phyloP scores from a whole-genome alignment of 176 grass and related monocot genomes.

The Triticum dicoccoides region DNA sequence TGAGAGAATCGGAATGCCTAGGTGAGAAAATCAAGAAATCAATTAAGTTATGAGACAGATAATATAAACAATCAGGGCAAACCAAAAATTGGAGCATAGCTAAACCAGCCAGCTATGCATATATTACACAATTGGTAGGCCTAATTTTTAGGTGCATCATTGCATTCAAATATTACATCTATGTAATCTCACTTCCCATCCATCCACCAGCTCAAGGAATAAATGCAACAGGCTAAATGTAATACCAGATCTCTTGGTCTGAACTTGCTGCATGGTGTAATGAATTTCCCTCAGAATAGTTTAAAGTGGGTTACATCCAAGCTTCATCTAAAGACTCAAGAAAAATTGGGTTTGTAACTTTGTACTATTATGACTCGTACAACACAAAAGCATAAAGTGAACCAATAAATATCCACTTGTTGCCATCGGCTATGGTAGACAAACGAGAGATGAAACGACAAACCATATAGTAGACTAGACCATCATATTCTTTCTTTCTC shows the following conservation, averaged over 20 bases:
- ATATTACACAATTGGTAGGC: background rate
- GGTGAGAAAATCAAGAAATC: background rate
- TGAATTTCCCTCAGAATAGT: background rate
- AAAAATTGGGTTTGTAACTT: background rate
- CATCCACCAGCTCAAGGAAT: background rate
- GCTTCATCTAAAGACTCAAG: background rate
- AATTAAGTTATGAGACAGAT: constrained; percentile 12
- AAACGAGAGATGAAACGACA: background rate
- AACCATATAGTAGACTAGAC: background rate
- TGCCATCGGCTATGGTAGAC: background rate
- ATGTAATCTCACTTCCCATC: background rate
- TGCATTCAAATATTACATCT: background rate
- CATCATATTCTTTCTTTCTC: background rate
- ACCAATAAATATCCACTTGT: background rate
- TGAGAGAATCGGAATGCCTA: constrained; percentile 51
- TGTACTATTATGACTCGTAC: background rate
- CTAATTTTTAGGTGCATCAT: constrained; percentile 15
- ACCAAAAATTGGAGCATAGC: background rate
- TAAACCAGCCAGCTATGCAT: background rate
- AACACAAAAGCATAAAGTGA: background rate
- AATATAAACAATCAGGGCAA: background rate
- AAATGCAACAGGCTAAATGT: background rate
- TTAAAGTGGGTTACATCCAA: background rate
- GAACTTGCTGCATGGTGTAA: background rate
- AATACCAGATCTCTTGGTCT: background rate